These are phyloP conservation scores for Elsinoe fawcettii DNA, from an alignment of 2,329 filamentous ascomycete species.

Conservation along the genomic window DNA sequence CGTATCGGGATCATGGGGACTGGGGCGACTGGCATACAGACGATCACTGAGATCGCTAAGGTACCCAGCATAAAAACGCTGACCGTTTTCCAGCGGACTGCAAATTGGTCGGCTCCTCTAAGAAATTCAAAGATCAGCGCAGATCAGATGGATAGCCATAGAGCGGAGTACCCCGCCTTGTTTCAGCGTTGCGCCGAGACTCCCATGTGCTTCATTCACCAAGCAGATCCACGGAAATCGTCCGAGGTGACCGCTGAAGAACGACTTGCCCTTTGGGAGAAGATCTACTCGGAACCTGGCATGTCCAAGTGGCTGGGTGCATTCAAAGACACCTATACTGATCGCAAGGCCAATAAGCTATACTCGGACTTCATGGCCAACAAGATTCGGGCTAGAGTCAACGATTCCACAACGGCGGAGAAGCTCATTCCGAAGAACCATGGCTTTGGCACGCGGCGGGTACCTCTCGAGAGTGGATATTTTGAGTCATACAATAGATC, in stretches of 20 bases:
- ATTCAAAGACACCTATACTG: conserved; percentile 27
- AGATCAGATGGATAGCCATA: not conserved
- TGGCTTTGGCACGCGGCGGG: conserved; percentile 33
- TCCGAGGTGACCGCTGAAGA: conserved; percentile 19
- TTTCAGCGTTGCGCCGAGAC: conserved; percentile 25
- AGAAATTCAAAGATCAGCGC: not conserved
- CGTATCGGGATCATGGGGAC: conserved; percentile 30
- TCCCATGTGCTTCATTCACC: conserved; percentile 28
- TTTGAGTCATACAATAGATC: conserved; percentile 37
- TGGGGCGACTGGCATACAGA: conserved; percentile 25
- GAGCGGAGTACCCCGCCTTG: conserved; percentile 20
- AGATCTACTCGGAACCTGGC: conserved; percentile 32
- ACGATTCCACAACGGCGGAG: conserved; percentile 44
- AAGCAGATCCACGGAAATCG: conserved; percentile 26
- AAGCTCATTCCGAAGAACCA: conserved; percentile 42
- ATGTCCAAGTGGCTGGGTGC: conserved; percentile 32
- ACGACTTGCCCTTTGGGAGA: conserved; percentile 26
- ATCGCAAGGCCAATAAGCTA: conserved; percentile 28
- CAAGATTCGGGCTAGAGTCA: conserved; percentile 31
- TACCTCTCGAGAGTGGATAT: conserved; percentile 21
- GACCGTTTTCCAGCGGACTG: conserved; percentile 26
- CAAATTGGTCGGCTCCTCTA: conserved; percentile 23
- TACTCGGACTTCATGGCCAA: conserved; percentile 27
- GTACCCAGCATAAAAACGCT: not conserved
- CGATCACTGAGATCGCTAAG: conserved; percentile 23